Percentiles rank a stretch among this genome's conserved stretches.
phyloP scores from a whole-genome alignment of 2,329 filamentous ascomycete genomes.

The Neonectria neomacrospora region DNA sequence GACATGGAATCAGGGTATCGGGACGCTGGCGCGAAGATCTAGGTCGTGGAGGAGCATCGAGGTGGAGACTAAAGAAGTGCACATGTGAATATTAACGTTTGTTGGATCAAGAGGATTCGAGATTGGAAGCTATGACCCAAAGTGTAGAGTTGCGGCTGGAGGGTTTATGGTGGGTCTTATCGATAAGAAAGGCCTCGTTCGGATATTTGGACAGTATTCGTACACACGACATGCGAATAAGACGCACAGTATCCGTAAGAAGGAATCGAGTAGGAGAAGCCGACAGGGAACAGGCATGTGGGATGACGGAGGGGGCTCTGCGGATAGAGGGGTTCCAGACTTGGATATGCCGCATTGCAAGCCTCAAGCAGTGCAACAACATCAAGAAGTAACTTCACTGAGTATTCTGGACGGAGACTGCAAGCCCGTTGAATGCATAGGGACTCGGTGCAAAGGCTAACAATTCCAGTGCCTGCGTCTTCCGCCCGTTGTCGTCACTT shows the following conservation, averaged over 20 bases:
- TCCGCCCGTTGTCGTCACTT: background rate
- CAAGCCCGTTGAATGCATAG: background rate
- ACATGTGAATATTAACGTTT: background rate
- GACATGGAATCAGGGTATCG: constrained; percentile 65
- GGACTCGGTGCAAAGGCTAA: background rate
- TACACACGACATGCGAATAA: background rate
- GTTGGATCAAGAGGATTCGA: background rate
- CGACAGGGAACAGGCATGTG: background rate
- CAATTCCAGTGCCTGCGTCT: background rate
- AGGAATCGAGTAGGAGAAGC: background rate
- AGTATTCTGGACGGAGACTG: background rate
- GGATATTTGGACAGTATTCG: background rate
- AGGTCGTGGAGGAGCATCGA: constrained; percentile 18
- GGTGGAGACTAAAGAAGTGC: background rate
- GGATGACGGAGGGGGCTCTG: background rate
- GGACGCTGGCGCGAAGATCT: constrained; percentile 11
- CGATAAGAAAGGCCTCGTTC: constrained; percentile 17
- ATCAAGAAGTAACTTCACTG: background rate
- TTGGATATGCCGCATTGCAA: background rate
- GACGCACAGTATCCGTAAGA: background rate
- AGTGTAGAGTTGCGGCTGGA: constrained; percentile 5
- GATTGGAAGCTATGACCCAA: constrained; percentile 17
- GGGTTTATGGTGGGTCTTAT: constrained; percentile 21
- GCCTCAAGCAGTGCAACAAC: background rate
- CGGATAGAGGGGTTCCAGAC: background rate